Percentiles rank a stretch among this genome's conserved stretches.
These are phyloP conservation scores for Venustampulla echinocandica DNA, from an alignment of 495 filamentous ascomycete genomes.

Conservation along the genomic window DNA sequence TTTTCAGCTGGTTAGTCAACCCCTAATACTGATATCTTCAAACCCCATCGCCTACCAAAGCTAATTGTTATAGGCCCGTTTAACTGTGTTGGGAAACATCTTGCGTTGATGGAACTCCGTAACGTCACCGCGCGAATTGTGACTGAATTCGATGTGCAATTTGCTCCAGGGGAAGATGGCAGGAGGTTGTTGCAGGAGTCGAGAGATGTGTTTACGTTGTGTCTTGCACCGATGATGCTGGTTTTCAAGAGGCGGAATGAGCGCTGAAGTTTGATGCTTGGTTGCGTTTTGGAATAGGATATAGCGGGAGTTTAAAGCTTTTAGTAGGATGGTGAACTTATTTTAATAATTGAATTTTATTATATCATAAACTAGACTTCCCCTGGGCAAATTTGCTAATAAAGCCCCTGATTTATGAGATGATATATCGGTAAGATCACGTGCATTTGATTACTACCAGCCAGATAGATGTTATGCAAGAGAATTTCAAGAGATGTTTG, in stretches of 20 bases:
- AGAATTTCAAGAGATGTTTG: too few species aligned
- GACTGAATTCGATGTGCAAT: slow-evolving; percentile 4
- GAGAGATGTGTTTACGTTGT: slow-evolving; percentile 7
- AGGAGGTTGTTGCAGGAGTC: slow-evolving; percentile 1
- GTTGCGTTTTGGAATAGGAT: too few species aligned
- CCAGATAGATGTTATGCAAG: too few species aligned
- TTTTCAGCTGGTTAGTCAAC: slow-evolving; percentile 34
- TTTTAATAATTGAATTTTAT: too few species aligned
- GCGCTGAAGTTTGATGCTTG: too few species aligned
- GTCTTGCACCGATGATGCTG: not conserved
- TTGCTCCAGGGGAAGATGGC: slow-evolving; percentile 12
- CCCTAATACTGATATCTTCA: not conserved
- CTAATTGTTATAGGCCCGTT: slow-evolving; percentile 15
- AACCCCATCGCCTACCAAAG: not conserved
- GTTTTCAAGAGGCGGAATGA: slow-evolving; percentile 3
- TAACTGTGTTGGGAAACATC: slow-evolving; percentile 41
- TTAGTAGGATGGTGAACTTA: too few species aligned
- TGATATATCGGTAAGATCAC: too few species aligned
- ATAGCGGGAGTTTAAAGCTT: too few species aligned
- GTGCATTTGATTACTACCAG: too few species aligned
- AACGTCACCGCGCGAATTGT: slow-evolving; percentile 6
- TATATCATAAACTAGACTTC: too few species aligned
- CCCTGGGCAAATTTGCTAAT: too few species aligned
- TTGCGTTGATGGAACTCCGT: slow-evolving; percentile 44
- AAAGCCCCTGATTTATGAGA: too few species aligned